Conservation (phyloP, 2,329 filamentous ascomycete genomes). For the Pestalotiopsis sp. region DNA sequence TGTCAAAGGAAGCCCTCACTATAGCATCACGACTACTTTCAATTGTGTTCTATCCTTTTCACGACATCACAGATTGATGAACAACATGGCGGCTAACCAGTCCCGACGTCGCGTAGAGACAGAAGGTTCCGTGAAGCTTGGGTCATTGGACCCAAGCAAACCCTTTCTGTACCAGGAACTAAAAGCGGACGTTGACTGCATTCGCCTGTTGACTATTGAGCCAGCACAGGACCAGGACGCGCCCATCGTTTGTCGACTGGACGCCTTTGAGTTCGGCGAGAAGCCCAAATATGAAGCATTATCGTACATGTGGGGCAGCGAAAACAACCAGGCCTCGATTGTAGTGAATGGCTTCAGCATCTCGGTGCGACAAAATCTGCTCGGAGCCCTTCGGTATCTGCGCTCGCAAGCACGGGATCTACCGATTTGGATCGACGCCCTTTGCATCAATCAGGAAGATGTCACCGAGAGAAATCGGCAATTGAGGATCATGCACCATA, state of each 20-base stretch:
- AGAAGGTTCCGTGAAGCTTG: background rate
- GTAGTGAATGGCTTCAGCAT: background rate
- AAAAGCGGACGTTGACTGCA: background rate
- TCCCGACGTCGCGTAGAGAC: background rate
- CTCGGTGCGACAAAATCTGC: conserved; percentile 17
- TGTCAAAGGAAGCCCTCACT: too few relatives aligned
- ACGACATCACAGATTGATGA: background rate
- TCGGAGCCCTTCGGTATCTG: conserved; percentile 20
- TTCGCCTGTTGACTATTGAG: background rate
- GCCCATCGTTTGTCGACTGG: background rate
- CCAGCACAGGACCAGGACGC: background rate
- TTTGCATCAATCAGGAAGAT: conserved; percentile 27
- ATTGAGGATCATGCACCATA: conserved; percentile 23
- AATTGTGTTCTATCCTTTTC: too few relatives aligned
- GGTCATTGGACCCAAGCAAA: background rate
- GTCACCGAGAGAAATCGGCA: conserved; percentile 23
- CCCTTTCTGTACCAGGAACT: background rate
- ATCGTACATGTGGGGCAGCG: conserved; percentile 2
- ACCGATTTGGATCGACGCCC: conserved; percentile 25
- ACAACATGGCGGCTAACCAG: background rate
- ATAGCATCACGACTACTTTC: too few relatives aligned
- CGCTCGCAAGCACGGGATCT: background rate
- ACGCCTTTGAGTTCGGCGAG: background rate
- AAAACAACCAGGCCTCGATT: background rate
- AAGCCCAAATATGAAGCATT: background rate